Percentiles rank a stretch among this genome's conserved stretches.
These are phyloP conservation scores for Elsinoe fawcettii DNA, from an alignment of 2,329 filamentous ascomycete species.

Conservation along the genomic window DNA sequence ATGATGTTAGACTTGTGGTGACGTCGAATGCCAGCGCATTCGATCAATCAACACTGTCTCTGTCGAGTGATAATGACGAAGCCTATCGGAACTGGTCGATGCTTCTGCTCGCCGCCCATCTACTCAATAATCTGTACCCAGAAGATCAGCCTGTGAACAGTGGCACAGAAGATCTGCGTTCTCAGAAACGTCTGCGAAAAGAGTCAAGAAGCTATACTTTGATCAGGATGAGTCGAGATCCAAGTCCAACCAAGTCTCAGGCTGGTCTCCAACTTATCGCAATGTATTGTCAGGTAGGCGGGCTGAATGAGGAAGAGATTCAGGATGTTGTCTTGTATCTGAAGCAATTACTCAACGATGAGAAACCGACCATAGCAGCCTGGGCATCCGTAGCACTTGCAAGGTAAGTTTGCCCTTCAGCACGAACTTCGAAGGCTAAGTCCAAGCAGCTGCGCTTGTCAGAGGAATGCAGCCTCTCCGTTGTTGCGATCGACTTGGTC, in stretches of 20 bases:
- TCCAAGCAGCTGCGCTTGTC: conserved; percentile 40
- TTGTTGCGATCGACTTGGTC: conserved; percentile 52
- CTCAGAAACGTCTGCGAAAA: not conserved
- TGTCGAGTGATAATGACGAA: conserved; percentile 22
- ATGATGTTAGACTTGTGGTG: conserved; percentile 52
- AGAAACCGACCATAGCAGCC: conserved; percentile 57
- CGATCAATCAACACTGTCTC: conserved; percentile 20
- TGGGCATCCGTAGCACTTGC: conserved; percentile 83
- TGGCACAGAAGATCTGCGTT: not conserved
- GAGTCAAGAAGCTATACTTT: not conserved
- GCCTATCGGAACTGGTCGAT: conserved; percentile 18
- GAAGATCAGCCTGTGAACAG: not conserved
- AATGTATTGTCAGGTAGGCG: conserved; percentile 9
- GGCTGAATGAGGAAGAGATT: conserved; percentile 5
- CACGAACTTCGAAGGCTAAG: conserved; percentile 22
- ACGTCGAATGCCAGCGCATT: not conserved
- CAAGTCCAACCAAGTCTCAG: conserved; percentile 22
- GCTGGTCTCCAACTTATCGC: conserved; percentile 1
- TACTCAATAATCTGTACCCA: not conserved
- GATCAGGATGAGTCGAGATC: conserved; percentile 28
- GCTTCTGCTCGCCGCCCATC: not conserved
- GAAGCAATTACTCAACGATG: conserved; percentile 46
- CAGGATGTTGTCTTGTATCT: not conserved
- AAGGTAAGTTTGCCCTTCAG: conserved; percentile 49
- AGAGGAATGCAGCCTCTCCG: conserved; percentile 35